Evolutionary conservation across 2,329 filamentous ascomycete genomes (phyloP).

Genomic region (Alternaria dauci): DNA sequence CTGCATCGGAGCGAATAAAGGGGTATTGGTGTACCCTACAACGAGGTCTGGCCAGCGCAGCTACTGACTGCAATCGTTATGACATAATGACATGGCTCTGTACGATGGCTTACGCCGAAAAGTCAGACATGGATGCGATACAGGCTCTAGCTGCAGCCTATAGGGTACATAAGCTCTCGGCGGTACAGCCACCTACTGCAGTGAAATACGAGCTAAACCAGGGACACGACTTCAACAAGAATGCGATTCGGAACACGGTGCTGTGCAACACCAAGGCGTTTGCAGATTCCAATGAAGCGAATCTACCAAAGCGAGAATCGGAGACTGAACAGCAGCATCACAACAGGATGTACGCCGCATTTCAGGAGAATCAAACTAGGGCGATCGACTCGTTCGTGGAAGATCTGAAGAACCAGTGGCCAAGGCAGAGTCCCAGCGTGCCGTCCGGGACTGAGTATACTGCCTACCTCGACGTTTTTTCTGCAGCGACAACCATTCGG

Average conservation of each 20-base stretch:
- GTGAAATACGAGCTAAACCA: constrained; percentile 12
- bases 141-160: constrained; percentile 35
- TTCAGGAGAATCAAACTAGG: constrained; percentile 5
- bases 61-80: constrained; percentile 16
- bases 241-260: constrained; percentile 8
- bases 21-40: constrained; percentile 38
- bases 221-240: constrained; percentile 12
- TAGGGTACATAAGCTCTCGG: constrained; percentile 10
- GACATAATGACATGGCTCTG: constrained; percentile 38
- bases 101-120: constrained; percentile 32
- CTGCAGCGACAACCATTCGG: constrained; percentile 29
- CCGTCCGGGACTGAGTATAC: constrained; percentile 11
- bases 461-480: constrained; percentile 23
- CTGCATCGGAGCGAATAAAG: constrained; percentile 14
- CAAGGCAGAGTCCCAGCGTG: constrained; percentile 13
- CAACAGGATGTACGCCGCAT: constrained; percentile 15
- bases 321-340: constrained; percentile 25
- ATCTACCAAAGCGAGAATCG: constrained; percentile 12
- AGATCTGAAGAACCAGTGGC: constrained; percentile 32
- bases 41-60: constrained; percentile 4
- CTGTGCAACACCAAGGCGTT: constrained; percentile 5
- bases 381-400: constrained; percentile 23
- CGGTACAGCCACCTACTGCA: constrained; percentile 17
- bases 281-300: constrained; percentile 21
- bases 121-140: constrained; percentile 33